Base-by-base conservation (phyloP, 352 stramenopile species). In the Pythium rishiriense region DNA sequence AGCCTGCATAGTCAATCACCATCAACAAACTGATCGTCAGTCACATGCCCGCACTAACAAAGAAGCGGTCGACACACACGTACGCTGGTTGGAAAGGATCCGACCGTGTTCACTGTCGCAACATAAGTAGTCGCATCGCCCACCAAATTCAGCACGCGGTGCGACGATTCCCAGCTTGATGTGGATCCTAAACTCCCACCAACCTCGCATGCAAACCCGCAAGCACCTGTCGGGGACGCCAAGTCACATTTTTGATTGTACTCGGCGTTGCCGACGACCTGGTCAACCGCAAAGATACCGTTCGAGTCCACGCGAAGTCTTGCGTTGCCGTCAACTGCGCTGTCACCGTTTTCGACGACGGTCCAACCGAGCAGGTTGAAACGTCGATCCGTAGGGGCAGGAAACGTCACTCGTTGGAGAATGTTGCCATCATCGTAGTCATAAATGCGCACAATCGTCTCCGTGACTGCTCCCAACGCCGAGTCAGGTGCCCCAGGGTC, bases 161-260 rank as follows among this genome's bases (percentile, higher is more conserved):
- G 69, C 5, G 64, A 42, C 1, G 63, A 37, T 1, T 63, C 45
- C 7, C 76, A 10, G 29, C 49, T 57, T 9, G 35, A n/a, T 1
- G 45, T 62, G 4, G 69, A 69, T 4, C 50, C 47, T 12, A 87
- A 47, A 19, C 61, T 72, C 17, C 62, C 76, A 4, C 81, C 79
- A 29, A 85, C 25, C 39, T 78, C 78, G 62, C 83, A 92, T 4
- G 72, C 57, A 50, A 79, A 89, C 4, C 45, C 49, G 55, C 83
- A 92, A 26, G 70, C 66, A 3, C 78, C 77, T 35, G 67, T 85
- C 5, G 83, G 81, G 0, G 79, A 68, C 26, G 78, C 83, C 4
- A 85, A 46, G 49, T 92, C 83, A 26, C 83, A 91, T 35, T 76
- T 72, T 19, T 90, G 63, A 50, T 92, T 63, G 63, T 92, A 92